Percentiles rank a stretch among this genome's conserved stretches.
Conservation (phyloP, 352 stramenopile species). For the Globisporangium lucens region DNA sequence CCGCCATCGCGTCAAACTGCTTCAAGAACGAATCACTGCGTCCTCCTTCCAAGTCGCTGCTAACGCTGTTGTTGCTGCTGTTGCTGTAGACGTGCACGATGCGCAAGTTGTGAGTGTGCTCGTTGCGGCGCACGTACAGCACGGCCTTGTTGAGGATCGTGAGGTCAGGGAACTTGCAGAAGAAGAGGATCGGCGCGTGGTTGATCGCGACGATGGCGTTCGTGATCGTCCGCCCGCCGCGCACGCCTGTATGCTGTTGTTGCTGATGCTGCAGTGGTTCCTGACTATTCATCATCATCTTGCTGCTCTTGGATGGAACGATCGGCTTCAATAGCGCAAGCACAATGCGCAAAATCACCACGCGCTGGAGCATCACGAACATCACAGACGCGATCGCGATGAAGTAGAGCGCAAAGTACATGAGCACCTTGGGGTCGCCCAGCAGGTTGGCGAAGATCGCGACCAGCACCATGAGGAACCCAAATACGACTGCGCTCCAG, state of each 20-base stretch:
- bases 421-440: conserved; percentile 38
- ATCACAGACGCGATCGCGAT: conserved; percentile 36
- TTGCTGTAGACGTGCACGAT: conserved; percentile 72
- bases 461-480: conserved; percentile 39
- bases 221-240: conserved; percentile 44
- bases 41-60: conserved; percentile 5
- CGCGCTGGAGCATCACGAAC: conserved; percentile 52
- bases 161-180: conserved; percentile 82
- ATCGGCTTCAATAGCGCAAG: conserved; percentile 35
- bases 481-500: conserved; percentile 42
- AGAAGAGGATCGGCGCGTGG: conserved; percentile 77
- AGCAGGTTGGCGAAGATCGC: conserved; percentile 52
- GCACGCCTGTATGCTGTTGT: conserved; percentile 32
- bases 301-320: conserved; percentile 27
- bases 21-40: background rate
- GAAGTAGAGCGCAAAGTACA: conserved; percentile 60
- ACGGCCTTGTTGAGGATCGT: conserved; percentile 90
- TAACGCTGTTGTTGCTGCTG: background rate
- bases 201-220: conserved; percentile 49
- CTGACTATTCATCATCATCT: background rate
- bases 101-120: conserved; percentile 80
- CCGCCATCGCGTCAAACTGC: conserved; percentile 37
- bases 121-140: conserved; percentile 86
- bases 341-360: conserved; percentile 30
- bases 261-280: background rate